Percentiles rank a stretch among this genome's conserved stretches.
Evolutionary conservation across 1,284 basidiomycete species (phyloP).

Genomic region (Ceratobasidium sp.): DNA sequence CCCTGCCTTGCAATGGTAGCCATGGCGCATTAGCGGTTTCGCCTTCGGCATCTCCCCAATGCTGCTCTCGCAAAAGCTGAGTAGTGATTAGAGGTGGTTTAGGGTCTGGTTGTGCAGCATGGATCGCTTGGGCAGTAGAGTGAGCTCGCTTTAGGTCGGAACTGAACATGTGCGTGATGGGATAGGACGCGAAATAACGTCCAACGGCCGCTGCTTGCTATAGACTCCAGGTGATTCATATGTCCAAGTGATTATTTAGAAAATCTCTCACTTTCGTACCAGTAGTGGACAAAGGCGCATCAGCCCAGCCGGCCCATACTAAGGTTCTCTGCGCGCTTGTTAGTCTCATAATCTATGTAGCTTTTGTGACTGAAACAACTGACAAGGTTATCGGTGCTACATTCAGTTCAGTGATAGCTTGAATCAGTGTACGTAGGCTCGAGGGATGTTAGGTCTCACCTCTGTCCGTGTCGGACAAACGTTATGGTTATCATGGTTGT

Average conservation of each 20-base stretch:
- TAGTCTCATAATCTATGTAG: neutral
- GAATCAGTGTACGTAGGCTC: neutral
- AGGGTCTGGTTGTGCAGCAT: slow-evolving; percentile 64
- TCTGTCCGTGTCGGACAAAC: slow-evolving; percentile 81
- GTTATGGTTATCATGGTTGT: slow-evolving; percentile 60
- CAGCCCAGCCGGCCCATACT: slow-evolving; percentile 81
- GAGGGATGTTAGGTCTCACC: slow-evolving; percentile 70
- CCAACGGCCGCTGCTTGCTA: slow-evolving; percentile 89
- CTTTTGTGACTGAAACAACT: slow-evolving; percentile 55
- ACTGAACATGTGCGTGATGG: slow-evolving; percentile 77
- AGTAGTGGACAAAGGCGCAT: slow-evolving; percentile 83
- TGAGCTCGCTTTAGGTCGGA: slow-evolving; percentile 84
- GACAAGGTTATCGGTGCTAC: slow-evolving; percentile 32
- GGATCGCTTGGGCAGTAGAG: slow-evolving; percentile 75
- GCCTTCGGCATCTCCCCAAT: slow-evolving; percentile 82
- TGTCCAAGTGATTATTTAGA: neutral
- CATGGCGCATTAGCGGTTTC: slow-evolving; percentile 64
- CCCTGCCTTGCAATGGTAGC: slow-evolving; percentile 55
- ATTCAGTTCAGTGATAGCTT: neutral
- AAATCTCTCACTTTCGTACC: slow-evolving; percentile 63
- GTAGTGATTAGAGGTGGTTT: slow-evolving; percentile 68
- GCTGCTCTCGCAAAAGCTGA: slow-evolving; percentile 58
- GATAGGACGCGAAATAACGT: slow-evolving; percentile 66
- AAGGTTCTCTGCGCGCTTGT: slow-evolving; percentile 57
- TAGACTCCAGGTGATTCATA: slow-evolving; percentile 13